Evolutionary conservation across 805 yeast species (phyloP).

Genomic region (Scheffersomyces stipitis): DNA sequence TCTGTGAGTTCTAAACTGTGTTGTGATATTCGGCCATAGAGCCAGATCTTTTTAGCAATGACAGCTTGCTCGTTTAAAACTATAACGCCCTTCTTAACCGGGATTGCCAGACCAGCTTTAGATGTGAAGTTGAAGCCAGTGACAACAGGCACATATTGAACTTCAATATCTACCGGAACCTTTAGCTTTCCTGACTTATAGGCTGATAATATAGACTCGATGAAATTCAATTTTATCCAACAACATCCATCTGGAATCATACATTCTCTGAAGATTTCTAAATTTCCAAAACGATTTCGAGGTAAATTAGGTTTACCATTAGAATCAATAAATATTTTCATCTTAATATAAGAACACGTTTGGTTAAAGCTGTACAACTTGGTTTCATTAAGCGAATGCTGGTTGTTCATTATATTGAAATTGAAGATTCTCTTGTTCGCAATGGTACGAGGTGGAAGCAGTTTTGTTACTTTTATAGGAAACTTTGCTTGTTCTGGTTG

Average conservation of each 20-base stretch:
- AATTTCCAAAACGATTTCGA: conserved; percentile 29
- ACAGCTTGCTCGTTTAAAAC: conserved; percentile 16
- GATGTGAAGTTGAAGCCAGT: conserved; percentile 25
- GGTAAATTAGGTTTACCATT: conserved; percentile 17
- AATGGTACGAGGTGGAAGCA: conserved; percentile 21
- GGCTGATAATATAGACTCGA: conserved; percentile 18
- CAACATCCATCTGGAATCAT: conserved; percentile 32
- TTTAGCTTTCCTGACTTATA: conserved; percentile 7
- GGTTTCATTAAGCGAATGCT: conserved; percentile 18
- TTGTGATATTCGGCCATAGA: conserved; percentile 15
- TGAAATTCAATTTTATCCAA: conserved; percentile 24
- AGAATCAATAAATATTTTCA: conserved; percentile 3
- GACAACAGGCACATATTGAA: conserved; percentile 32
- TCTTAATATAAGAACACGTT: conserved; percentile 25
- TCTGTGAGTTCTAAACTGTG: conserved; percentile 3
- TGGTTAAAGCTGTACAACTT: conserved; percentile 27
- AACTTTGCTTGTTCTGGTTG: conserved; percentile 11
- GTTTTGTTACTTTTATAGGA: conserved; percentile 19
- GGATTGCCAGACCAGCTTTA: conserved; percentile 24
- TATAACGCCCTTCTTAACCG: conserved; percentile 27
- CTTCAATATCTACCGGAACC: conserved; percentile 2
- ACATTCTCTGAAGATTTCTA: conserved; percentile 25
- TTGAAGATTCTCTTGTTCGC: conserved; percentile 17
- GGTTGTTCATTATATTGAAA: conserved; percentile 13
- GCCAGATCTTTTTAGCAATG: conserved; percentile 25